These are phyloP conservation scores for Ophidiomyces ophidiicola DNA, from an alignment of 2,329 filamentous ascomycete species.

Conservation along the genomic window DNA sequence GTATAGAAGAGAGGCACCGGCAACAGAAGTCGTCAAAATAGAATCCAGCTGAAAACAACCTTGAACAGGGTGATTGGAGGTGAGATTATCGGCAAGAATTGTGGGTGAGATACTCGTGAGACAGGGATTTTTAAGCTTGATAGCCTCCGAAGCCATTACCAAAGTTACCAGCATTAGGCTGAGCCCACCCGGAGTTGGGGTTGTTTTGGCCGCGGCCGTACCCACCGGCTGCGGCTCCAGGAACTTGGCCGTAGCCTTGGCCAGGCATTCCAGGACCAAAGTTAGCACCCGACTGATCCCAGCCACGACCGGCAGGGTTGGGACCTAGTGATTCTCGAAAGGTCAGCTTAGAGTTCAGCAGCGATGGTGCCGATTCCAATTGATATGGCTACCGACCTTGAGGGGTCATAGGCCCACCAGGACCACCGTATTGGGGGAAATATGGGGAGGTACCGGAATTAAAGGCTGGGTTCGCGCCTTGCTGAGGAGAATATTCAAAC, in stretches of 20 bases:
- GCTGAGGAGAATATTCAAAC: slow-evolving; percentile 74
- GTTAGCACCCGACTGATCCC: slow-evolving; percentile 44
- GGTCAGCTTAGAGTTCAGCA: not conserved
- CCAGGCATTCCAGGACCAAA: slow-evolving; percentile 34
- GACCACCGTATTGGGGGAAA: slow-evolving; percentile 89
- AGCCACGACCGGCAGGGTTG: slow-evolving; percentile 46
- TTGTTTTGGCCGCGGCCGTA: slow-evolving; percentile 63
- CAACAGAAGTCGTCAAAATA: slow-evolving; percentile 6
- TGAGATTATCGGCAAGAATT: not conserved
- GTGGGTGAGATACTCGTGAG: not conserved
- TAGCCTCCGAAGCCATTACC: slow-evolving; percentile 49
- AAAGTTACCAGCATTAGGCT: slow-evolving; percentile 38
- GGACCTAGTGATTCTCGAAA: slow-evolving; percentile 31
- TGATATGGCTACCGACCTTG: slow-evolving; percentile 33
- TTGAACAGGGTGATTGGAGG: slow-evolving; percentile 2
- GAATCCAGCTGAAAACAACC: not conserved
- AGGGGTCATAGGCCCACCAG: slow-evolving; percentile 48
- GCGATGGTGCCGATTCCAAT: slow-evolving; percentile 24
- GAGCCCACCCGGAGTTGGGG: slow-evolving; percentile 42
- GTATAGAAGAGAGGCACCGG: slow-evolving; percentile 11
- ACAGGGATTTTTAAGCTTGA: slow-evolving; percentile 37
- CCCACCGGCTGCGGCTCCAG: slow-evolving; percentile 58
- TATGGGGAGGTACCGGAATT: slow-evolving; percentile 66
- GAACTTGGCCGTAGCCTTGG: slow-evolving; percentile 48
- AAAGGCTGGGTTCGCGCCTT: slow-evolving; percentile 55